These are phyloP conservation scores for Lactarius tabidus DNA, from an alignment of 768 basidiomycete species.

Conservation along the genomic window DNA sequence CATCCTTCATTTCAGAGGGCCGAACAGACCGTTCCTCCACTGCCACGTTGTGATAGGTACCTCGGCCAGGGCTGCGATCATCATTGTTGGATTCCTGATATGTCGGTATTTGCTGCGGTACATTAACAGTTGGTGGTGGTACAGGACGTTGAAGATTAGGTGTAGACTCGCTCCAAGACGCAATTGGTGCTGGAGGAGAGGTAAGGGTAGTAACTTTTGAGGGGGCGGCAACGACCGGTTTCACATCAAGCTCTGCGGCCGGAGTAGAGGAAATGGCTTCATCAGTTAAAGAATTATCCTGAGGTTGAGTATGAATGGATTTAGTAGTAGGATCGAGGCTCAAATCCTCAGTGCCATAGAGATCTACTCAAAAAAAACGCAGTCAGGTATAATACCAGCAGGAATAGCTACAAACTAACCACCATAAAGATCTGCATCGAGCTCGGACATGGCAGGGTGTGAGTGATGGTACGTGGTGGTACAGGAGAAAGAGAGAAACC, in stretches of 20 bases:
- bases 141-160: slow-evolving; percentile 1
- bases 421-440: slow-evolving; percentile 87
- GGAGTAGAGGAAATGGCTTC: slow-evolving; percentile 13
- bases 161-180: slow-evolving; percentile 22
- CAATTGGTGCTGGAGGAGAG: slow-evolving; percentile 13
- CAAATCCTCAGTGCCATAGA: slow-evolving; percentile 59
- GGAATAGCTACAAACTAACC: slow-evolving; percentile 45
- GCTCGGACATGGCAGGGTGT: slow-evolving; percentile 54
- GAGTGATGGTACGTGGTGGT: slow-evolving; percentile 29
- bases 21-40: slow-evolving; percentile 59
- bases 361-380: slow-evolving; percentile 33
- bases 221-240: not conserved
- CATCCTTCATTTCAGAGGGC: slow-evolving; percentile 91
- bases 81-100: slow-evolving; percentile 27
- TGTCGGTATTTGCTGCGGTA: slow-evolving; percentile 26
- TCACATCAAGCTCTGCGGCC: not conserved
- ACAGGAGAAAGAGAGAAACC: slow-evolving; percentile 23
- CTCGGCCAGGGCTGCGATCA: slow-evolving; percentile 31
- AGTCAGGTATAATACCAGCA: not conserved
- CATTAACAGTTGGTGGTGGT: not conserved
- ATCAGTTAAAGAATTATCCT: slow-evolving; percentile 15
- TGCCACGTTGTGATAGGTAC: slow-evolving; percentile 33
- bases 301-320: slow-evolving; percentile 11
- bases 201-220: not conserved
- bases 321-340: slow-evolving; percentile 46